Base-by-base conservation (phyloP, 2,329 filamentous ascomycete species). In the Rugonectria rugulosa region DNA sequence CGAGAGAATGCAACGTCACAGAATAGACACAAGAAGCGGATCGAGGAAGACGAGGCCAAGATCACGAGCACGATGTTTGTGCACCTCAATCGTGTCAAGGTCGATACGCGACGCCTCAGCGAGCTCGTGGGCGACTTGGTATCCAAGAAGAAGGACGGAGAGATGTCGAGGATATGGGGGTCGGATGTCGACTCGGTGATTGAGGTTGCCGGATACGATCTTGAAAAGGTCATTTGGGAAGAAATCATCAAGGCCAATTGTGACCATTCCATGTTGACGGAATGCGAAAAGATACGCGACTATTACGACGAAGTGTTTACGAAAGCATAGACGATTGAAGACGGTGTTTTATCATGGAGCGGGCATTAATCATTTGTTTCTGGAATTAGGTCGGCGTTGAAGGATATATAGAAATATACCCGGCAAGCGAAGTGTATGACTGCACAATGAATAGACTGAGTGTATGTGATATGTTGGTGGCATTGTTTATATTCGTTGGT, bases 81-180 rank as follows among this genome's bases (percentile, higher is more conserved):
- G 0, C 64, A 67, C 3, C 56, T 67, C 3, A 67, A 67, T 38
- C 49, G 64, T n/a, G 61, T 67, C 41, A 67, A 67, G 11, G 58
- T 67, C 3, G 64, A 67, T 23, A 61, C 48, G 1, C 57, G 45
- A 8, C 56, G 54, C 9, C 54, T 66, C 0, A 64, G 41, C 20
- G 14, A 44, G 2, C 24, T 57, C 2, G 20, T 64, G 1, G 45
- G 57, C 7, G 41, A 56, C 2, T 6, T 67, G 4, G 47, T 45
- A 4, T 43, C 54, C 9, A 48, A 61, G 6, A 42, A 41, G 9
- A 46, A 54, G 12, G 54, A 61, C 2, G 62, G 54, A 1, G 41
- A 49, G 3, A 6, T 46, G 10, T 48, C 61, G 2, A 59, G 64
- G 6, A 38, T 67, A 24, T 67, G 60, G 56, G 64, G 64, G 8